Evolutionary conservation across 371 early-diverging fungal genomes (phyloP).

Genomic region (Fennellomyces sp.): DNA sequence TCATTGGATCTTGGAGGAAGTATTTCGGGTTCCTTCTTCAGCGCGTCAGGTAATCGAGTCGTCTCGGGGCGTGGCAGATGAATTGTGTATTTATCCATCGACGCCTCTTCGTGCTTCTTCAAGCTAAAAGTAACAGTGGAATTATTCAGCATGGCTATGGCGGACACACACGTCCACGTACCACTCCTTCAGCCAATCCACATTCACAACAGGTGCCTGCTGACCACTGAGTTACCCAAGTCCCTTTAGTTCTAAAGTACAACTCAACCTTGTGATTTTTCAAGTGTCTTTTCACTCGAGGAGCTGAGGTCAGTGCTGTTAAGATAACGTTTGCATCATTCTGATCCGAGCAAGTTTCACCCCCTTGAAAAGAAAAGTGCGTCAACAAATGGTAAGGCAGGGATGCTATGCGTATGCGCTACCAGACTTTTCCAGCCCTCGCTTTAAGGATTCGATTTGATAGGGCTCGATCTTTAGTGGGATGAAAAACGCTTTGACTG

Average conservation of each 20-base stretch:
- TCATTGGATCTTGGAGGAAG: background rate
- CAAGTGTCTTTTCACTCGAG: conserved; percentile 31
- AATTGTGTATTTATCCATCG: conserved; percentile 20
- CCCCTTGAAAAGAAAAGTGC: conserved; percentile 19
- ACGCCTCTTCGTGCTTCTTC: conserved; percentile 12
- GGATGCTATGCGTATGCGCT: background rate
- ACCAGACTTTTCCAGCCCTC: conserved; percentile 24
- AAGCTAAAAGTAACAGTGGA: conserved; percentile 12
- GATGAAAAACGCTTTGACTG: conserved; percentile 21
- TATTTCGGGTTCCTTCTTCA: background rate
- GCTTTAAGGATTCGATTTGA: background rate
- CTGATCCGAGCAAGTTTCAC: conserved; percentile 18
- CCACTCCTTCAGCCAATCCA: conserved; percentile 44
- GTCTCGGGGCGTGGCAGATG: background rate
- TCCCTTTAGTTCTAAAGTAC: background rate
- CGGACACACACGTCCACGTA: too few relatives aligned
- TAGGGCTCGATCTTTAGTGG: conserved; percentile 22
- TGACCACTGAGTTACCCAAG: too few relatives aligned
- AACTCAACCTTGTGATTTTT: conserved; percentile 20
- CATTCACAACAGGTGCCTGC: conserved; percentile 26
- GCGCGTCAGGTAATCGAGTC: too few relatives aligned
- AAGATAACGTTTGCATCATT: conserved; percentile 26
- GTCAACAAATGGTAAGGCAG: background rate
- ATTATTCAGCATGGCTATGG: too few relatives aligned
- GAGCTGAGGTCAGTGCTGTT: conserved; percentile 32